These are phyloP conservation scores for Gamarada debralockiae DNA, from an alignment of 495 filamentous ascomycete genomes.

Conservation along the genomic window DNA sequence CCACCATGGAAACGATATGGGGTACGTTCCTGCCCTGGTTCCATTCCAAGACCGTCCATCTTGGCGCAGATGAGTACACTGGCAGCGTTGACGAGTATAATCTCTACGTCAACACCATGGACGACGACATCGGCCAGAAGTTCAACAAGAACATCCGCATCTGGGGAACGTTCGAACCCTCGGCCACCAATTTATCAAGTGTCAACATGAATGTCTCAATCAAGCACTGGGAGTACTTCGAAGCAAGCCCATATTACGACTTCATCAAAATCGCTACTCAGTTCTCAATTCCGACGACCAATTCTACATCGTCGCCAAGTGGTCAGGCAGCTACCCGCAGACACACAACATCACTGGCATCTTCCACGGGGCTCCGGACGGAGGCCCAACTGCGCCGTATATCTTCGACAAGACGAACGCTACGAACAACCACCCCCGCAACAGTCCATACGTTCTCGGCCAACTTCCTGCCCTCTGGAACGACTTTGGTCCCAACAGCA, in stretches of 20 bases:
- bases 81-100: slow-evolving; percentile 40
- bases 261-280: slow-evolving; percentile 45
- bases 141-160: slow-evolving; percentile 42
- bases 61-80: slow-evolving; percentile 51
- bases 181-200: slow-evolving; percentile 34
- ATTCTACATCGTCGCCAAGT: slow-evolving; percentile 46
- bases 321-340: slow-evolving; percentile 41
- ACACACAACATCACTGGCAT: slow-evolving; percentile 35
- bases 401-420: slow-evolving; percentile 42
- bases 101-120: slow-evolving; percentile 43
- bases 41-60: slow-evolving; percentile 47
- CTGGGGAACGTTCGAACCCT: slow-evolving; percentile 50
- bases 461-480: slow-evolving; percentile 46
- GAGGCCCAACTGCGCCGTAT: slow-evolving; percentile 37
- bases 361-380: slow-evolving; percentile 41
- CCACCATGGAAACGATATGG: slow-evolving; percentile 49
- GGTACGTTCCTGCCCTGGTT: slow-evolving; percentile 48
- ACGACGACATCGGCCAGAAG: slow-evolving; percentile 35
- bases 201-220: slow-evolving; percentile 40
- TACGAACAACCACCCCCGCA: slow-evolving; percentile 38
- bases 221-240: slow-evolving; percentile 44
- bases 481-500: slow-evolving; percentile 45
- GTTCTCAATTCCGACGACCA: slow-evolving; percentile 50
- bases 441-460: slow-evolving; percentile 39
- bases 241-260: slow-evolving; percentile 42